Base-by-base conservation (phyloP, 2,329 filamentous ascomycete genomes). In the Cytospora leucostoma region DNA sequence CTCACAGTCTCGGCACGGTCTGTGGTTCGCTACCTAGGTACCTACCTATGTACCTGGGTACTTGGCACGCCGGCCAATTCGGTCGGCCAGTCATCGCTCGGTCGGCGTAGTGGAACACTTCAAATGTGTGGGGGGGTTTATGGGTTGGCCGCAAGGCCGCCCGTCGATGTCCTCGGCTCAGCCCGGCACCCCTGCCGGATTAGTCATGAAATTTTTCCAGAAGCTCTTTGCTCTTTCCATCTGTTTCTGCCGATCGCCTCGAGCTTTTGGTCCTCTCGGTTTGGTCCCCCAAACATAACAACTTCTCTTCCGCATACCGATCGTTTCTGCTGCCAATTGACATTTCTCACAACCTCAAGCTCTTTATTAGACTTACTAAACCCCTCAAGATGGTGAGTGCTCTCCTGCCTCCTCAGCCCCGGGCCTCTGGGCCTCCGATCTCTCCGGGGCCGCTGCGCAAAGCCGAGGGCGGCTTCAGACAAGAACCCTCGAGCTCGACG, bases 141-240 rank as follows among this genome's bases (percentile, higher is more conserved):
- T 38, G 37, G 37, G 37, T 17, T 17, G 17, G 40, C 17, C 4
- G 17, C 17, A 4, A 40, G 51, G 50, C 35, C 51, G 19, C 5
- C 40, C 61, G 64, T 56, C 32, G 57, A 38, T 34, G 44, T 32
- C n/a, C n/a, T 40, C 35, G 58, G 55, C 47, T 47, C 2, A 38
- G n/a, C 47, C 27, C 19, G 38, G 38, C 17, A 57, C 19, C 57
- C 58, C 61, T 58, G 61, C 21, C n/a, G n/a, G 38, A 61, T 66
- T 66, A 66, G 64, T 66, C 64, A 66, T 61, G 47, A 53, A 47
- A 57, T 64, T 65, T 66, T 65, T 63, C 33, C 33, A 58, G 49
- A 49, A 54, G 40, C 49, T 59, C 55, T 66, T 27, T 27, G 27
- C 27, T 27, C 27, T 27, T 27, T 64, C 64, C 56, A 66, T 63